Evolutionary conservation across 768 basidiomycete species (phyloP).

Genomic region (Sutorius australiensis): DNA sequence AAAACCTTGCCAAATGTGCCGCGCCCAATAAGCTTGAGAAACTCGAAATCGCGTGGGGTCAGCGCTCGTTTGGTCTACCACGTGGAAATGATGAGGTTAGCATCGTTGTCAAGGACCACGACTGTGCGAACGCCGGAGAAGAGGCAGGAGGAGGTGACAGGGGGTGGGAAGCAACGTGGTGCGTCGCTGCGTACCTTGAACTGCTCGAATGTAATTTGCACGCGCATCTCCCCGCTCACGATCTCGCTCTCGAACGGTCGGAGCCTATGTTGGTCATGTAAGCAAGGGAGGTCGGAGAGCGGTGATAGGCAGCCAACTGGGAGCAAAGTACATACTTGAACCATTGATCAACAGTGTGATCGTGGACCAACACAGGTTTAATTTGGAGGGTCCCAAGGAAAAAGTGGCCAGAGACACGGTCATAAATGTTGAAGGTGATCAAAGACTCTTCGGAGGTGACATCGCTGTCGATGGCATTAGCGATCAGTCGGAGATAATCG

Average conservation of each 20-base stretch:
- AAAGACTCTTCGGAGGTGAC: constrained; percentile 84
- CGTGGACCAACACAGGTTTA: constrained; percentile 86
- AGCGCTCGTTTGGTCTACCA: constrained; percentile 77
- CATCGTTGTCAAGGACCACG: constrained; percentile 17
- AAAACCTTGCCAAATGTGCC: constrained; percentile 99
- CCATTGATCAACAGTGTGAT: constrained; percentile 96
- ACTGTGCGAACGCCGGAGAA: constrained; percentile 17
- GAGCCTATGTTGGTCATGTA: constrained; percentile 44
- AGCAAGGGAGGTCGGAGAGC: constrained; percentile 15
- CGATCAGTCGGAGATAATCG: constrained; percentile 14
- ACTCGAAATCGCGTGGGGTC: constrained; percentile 95
- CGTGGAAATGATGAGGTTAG: constrained; percentile 17
- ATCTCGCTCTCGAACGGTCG: constrained; percentile 72
- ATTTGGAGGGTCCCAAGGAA: constrained; percentile 92
- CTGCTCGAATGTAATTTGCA: constrained; percentile 92
- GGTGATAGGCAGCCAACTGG: constrained; percentile 12
- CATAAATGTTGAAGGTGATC: constrained; percentile 89
- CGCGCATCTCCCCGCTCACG: constrained; percentile 89
- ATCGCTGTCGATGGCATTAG: constrained; percentile 57
- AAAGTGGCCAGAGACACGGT: constrained; percentile 76
- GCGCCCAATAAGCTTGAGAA: constrained; percentile 96
- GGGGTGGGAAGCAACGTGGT: constrained; percentile 22
- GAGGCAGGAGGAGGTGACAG: constrained; percentile 22
- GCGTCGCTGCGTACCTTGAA: constrained; percentile 56
- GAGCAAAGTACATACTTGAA: constrained; percentile 66